Conservation (phyloP, 2,329 filamentous ascomycete species). For the Clonostachys sp. region DNA sequence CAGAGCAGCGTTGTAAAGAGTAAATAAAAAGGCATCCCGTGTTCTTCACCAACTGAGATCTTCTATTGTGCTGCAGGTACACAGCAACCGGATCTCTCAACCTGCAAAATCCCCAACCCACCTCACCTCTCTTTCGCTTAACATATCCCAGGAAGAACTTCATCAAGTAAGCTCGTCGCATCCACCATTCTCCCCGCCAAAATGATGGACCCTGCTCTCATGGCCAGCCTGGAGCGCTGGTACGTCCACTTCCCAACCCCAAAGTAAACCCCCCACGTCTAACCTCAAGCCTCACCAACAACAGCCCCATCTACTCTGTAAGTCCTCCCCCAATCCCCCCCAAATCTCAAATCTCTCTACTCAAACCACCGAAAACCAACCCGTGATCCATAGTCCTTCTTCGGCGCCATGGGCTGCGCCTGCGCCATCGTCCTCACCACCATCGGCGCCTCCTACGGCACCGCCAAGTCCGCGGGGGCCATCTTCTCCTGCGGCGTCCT, state of each 20-base stretch:
- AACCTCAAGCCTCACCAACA: not conserved
- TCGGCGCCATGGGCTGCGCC: constrained; percentile 33
- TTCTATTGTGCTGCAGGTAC: no score
- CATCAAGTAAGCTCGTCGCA: constrained; percentile 18
- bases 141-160: no score
- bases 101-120: no score
- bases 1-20: no score
- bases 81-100: no score
- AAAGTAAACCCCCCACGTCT: not conserved
- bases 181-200: constrained; percentile 11
- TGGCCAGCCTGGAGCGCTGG: constrained; percentile 29
- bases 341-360: not conserved
- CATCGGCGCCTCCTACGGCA: constrained; percentile 40
- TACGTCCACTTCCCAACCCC: constrained; percentile 7
- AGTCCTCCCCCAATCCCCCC: constrained; percentile 8
- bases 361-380: not conserved
- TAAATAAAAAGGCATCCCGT: no score
- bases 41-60: no score
- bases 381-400: constrained; percentile 24
- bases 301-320: constrained; percentile 39
- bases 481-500: constrained; percentile 38
- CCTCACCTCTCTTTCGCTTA: no score
- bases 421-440: constrained; percentile 47
- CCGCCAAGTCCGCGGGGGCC: constrained; percentile 33
- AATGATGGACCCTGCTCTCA: constrained; percentile 20